A percentile compares a stretch with the other conserved stretches of the same genome.
Evolutionary conservation across 2,329 filamentous ascomycete species (phyloP).

Genomic region (Colletotrichum tabaci): DNA sequence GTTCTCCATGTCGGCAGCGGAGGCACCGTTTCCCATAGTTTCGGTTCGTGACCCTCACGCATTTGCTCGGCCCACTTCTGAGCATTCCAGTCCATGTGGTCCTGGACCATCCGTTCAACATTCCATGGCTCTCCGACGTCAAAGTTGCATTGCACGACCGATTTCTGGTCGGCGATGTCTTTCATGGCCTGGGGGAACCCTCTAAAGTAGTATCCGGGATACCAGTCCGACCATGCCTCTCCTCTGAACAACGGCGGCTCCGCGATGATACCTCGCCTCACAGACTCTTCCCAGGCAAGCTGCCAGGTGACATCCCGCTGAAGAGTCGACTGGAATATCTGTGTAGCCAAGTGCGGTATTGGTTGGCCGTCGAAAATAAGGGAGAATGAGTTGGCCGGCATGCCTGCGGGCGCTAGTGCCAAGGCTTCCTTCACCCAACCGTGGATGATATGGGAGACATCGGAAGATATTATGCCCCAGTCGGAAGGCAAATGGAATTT

Average conservation of each 20-base stretch:
- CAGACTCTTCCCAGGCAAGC: background rate
- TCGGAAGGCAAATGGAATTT: no score
- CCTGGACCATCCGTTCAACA: background rate
- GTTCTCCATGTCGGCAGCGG: conserved; percentile 3
- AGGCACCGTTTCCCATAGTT: conserved; percentile 8
- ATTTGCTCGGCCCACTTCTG: background rate
- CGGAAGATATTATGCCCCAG: no score
- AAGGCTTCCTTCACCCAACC: conserved; percentile 15
- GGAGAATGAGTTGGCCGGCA: conserved; percentile 5
- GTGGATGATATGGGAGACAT: no score
- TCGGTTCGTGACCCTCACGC: background rate
- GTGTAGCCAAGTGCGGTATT: background rate
- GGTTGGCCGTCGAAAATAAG: conserved; percentile 16
- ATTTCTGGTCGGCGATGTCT: conserved; percentile 4
- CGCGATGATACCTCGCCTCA: background rate
- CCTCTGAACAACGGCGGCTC: background rate
- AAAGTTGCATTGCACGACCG: conserved; percentile 20
- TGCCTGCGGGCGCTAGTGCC: conserved; percentile 2
- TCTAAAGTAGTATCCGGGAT: background rate
- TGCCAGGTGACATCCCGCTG: conserved; percentile 25
- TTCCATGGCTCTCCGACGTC: conserved; percentile 14
- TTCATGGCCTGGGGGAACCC: background rate
- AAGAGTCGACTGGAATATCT: background rate
- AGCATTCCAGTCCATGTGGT: background rate
- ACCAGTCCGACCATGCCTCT: no score